Percentiles rank a stretch among this genome's conserved stretches.
Evolutionary conservation across 2,329 filamentous ascomycete species (phyloP).

Genomic region (Furcasterigmium furcatum): DNA sequence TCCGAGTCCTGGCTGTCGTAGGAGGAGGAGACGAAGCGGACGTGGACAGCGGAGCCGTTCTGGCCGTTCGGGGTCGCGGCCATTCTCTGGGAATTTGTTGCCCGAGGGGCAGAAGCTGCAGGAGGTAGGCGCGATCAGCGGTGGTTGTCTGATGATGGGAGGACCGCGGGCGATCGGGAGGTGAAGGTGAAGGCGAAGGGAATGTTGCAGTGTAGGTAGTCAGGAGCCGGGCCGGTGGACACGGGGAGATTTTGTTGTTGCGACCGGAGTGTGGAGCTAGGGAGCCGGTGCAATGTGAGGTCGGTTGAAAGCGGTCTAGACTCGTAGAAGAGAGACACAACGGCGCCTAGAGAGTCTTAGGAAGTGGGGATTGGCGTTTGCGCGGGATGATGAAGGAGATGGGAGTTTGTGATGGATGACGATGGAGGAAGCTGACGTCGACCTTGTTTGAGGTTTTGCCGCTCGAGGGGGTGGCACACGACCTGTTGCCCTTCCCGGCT

Average conservation of each 20-base stretch:
- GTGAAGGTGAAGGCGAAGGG: too few relatives aligned
- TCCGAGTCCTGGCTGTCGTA: slow-evolving; percentile 79
- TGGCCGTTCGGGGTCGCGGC: slow-evolving; percentile 22
- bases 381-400: background rate
- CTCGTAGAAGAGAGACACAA: slow-evolving; percentile 1
- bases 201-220: too few relatives aligned
- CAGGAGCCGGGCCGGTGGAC: too few relatives aligned
- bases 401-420: background rate
- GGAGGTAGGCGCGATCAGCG: too few relatives aligned
- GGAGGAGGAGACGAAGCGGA: slow-evolving; percentile 67
- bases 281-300: slow-evolving; percentile 1
- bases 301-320: slow-evolving; percentile 1
- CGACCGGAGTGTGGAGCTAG: background rate
- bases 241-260: too few relatives aligned
- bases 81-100: background rate
- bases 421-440: background rate
- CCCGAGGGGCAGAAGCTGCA: background rate
- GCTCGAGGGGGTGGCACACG: slow-evolving; percentile 26
- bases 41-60: slow-evolving; percentile 37
- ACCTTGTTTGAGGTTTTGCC: too few relatives aligned
- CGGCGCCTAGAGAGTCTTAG: slow-evolving; percentile 2
- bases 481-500: slow-evolving; percentile 30
- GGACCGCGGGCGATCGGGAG: background rate
- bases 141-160: background rate
- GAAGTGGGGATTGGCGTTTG: background rate